Percentiles rank a stretch among this genome's conserved stretches.
Conservation (phyloP, 495 filamentous ascomycete genomes). For the Talaromyces thailandensis region DNA sequence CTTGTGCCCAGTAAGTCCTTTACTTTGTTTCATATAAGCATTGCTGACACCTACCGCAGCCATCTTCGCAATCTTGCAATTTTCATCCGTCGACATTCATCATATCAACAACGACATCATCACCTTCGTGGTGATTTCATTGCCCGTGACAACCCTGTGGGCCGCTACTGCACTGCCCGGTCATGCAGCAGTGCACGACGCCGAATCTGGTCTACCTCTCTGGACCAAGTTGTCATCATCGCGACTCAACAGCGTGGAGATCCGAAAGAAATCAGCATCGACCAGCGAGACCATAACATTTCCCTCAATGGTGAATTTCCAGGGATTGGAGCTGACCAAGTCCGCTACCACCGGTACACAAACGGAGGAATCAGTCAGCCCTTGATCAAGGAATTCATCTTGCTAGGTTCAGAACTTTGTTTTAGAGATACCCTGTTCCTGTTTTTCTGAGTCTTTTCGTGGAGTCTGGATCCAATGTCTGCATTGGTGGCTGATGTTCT, state of each 20-base stretch:
- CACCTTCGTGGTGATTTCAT: slow-evolving; percentile 61
- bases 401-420: neutral
- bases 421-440: neutral
- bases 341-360: neutral
- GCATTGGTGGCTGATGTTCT: neutral
- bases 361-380: neutral
- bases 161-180: slow-evolving; percentile 38
- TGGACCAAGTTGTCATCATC: neutral
- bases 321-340: neutral
- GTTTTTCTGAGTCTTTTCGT: neutral
- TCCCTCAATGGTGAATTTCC: neutral
- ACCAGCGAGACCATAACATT: neutral
- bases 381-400: neutral
- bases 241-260: neutral
- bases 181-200: neutral
- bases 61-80: slow-evolving; percentile 62
- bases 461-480: neutral
- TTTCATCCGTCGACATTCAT: slow-evolving; percentile 44
- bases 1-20: slow-evolving; percentile 59
- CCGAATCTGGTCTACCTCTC: slow-evolving; percentile 1
- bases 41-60: slow-evolving; percentile 30
- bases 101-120: slow-evolving; percentile 51
- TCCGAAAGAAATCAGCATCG: neutral
- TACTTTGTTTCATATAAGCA: slow-evolving; percentile 8
- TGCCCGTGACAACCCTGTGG: slow-evolving; percentile 78